Evolutionary conservation across 1,284 basidiomycete genomes (phyloP), one percentile per base, ranked within the genome.

Genomic region (Ustilago shanxiensis): DNA sequence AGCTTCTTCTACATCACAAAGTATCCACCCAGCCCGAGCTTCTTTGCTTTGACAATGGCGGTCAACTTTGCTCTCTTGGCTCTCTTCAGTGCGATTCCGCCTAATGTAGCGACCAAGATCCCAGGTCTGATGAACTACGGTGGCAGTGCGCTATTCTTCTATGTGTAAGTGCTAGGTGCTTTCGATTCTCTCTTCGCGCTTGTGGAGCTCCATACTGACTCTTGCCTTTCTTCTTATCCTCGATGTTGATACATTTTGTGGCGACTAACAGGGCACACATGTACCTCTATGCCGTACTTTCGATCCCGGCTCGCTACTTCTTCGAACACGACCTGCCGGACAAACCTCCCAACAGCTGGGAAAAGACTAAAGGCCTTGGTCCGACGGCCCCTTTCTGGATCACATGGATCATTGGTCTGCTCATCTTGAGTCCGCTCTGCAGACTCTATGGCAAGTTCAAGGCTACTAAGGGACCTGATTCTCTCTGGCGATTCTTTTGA

Each of bases 1-100:
- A 66, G 66, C 47, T 82, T 82, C 45, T 72, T 81, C 58, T 82
- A 81, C 62, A 52, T 80, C n/a, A 72, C 70, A 53, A 82, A 81
- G 66, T 82, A 82, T 31, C 77, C 77, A 1, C 80, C 80, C 4
- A 69, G 65, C 39, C 76, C 79, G 14, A 57, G 79, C 18, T 82
- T 77, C 52, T 72, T 79, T 52, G 69, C 68, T 13, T 47, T 77
- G 0, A 79, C 80, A 5, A 66, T 79, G 56, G 58, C 79, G 39
- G 62, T 47, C 60, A 76, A 77, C 63, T 79, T 80, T 47, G 53
- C 54, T 10, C 65, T 82, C 8, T 63, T 82, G 2, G 76, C 73
- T 3, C 20, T 77, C 49, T 80, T 82, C 56, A 64, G 64, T 39
- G 56, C 59, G n/a, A 54, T 78, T 8, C 69, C 77, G 0, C 50